Evolutionary conservation across 805 yeast genomes (phyloP).

Genomic region (Scheffersomyces amazonensis): DNA sequence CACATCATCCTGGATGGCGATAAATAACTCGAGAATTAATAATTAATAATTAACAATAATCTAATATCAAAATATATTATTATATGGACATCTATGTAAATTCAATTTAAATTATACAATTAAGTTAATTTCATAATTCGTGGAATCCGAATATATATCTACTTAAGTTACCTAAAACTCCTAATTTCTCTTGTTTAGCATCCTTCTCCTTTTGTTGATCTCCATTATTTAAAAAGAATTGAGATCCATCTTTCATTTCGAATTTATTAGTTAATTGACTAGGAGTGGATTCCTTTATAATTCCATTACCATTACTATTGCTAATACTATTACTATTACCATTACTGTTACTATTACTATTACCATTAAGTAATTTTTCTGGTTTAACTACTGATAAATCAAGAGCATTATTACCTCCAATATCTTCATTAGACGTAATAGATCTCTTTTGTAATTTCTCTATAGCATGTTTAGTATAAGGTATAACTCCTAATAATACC

Average conservation of each 20-base stretch:
- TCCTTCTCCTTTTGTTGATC: slow-evolving; percentile 6
- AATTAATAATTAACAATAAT: too few relatives aligned
- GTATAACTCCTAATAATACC: slow-evolving; percentile 61
- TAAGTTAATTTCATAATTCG: slow-evolving; percentile 24
- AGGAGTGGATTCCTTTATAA: slow-evolving; percentile 12
- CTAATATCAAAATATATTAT: too few relatives aligned
- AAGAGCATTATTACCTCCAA: slow-evolving; percentile 35
- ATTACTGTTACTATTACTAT: not conserved
- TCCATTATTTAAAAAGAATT: slow-evolving; percentile 24
- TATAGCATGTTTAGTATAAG: slow-evolving; percentile 58
- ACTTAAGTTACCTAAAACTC: slow-evolving; percentile 28
- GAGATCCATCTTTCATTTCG: slow-evolving; percentile 40
- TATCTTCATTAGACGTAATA: slow-evolving; percentile 43
- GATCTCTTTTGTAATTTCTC: slow-evolving; percentile 54
- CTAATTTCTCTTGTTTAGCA: slow-evolving; percentile 23
- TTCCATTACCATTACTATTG: slow-evolving; percentile 7
- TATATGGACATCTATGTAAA: too few relatives aligned
- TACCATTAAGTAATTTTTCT: slow-evolving; percentile 1
- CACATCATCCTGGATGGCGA: slow-evolving; percentile 8
- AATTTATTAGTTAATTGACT: slow-evolving; percentile 25
- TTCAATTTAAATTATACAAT: slow-evolving; percentile 3
- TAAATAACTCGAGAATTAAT: too few relatives aligned
- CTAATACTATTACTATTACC: not conserved
- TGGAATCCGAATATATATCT: slow-evolving; percentile 42
- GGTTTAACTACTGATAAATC: slow-evolving; percentile 4